Base-by-base conservation (phyloP, 768 basidiomycete species). In the Leccinum boreale region DNA sequence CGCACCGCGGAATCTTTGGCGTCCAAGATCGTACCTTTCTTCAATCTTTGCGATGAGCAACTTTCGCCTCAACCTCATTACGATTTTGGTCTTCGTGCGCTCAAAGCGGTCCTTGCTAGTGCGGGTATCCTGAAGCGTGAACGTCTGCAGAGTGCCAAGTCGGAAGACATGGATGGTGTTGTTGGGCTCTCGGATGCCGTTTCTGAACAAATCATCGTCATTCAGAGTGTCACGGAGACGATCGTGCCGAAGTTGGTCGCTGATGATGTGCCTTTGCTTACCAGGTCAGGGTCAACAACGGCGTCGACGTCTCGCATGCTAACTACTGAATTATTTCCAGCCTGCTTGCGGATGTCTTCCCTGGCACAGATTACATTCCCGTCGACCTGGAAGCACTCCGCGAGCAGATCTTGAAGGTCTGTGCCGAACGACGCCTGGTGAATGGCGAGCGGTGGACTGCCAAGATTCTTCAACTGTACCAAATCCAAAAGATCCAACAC, bases 401-500 rank as follows among this genome's bases (percentile, higher is more conserved):
- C n/a, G 83, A 85, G 61, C 85, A 96, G 63, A 95, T 99, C 62
- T 70, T 85, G 61, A 85, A 88, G 65, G 91, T 98, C 57, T 98
- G 96, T 74, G 74, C 77, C 7, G 93, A 97, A 73, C 85, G 86
- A 39, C 87, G 93, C 33, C 79, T 98, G n/a, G 81, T 94, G 23
- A 77, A 85, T 50, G 92, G 94, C 19, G 91, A 95, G 48, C 82
- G 84, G 33, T 99, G 97, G 96, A 81, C 94, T 52, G 83, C 86
- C 65, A 99, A 99, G 78, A 96, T 98, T 57, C 80, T 99, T 14
- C 97, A 99, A 70, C 82, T 99, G 5, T 98, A 98, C 73, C 97
- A 98, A 72, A 98, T 99, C 58, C 97, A 99, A 76, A 98, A 94
- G 77, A 99, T 98, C 61, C 96, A 98, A 65, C 97, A 99, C 73